These are phyloP conservation scores for Xylaria sp. DNA, from an alignment of 2,329 filamentous ascomycete species.

Conservation along the genomic window DNA sequence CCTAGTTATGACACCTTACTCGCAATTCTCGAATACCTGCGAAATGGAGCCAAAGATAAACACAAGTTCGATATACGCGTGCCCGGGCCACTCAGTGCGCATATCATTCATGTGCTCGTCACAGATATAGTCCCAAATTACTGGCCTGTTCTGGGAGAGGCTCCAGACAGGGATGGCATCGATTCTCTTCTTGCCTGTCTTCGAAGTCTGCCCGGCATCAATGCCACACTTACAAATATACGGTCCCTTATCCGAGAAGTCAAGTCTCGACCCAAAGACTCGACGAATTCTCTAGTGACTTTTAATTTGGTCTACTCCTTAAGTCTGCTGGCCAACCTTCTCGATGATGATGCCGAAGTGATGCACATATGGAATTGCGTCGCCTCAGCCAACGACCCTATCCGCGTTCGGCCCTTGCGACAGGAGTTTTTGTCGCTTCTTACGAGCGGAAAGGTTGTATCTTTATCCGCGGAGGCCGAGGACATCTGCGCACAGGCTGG, in stretches of 20 bases:
- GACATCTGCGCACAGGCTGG: constrained; percentile 56
- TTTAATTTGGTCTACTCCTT: constrained; percentile 59
- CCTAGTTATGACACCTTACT: constrained; percentile 69
- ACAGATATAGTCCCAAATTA: constrained; percentile 82
- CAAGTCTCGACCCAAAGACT: constrained; percentile 53
- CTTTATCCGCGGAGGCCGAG: constrained; percentile 66
- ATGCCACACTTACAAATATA: constrained; percentile 78
- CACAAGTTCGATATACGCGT: constrained; percentile 65
- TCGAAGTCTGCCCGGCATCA: constrained; percentile 79
- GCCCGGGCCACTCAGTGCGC: constrained; percentile 75
- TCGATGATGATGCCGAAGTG: constrained; percentile 52
- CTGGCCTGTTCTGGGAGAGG: constrained; percentile 73
- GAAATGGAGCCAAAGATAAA: constrained; percentile 44
- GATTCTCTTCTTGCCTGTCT: constrained; percentile 72
- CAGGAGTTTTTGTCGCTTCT: constrained; percentile 61
- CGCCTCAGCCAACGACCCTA: constrained; percentile 29
- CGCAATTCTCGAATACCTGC: constrained; percentile 64
- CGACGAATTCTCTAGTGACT: constrained; percentile 55
- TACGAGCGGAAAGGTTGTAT: constrained; percentile 62
- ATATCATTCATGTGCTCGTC: constrained; percentile 80
- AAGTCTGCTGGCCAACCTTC: constrained; percentile 57
- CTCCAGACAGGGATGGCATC: constrained; percentile 54
- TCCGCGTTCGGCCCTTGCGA: constrained; percentile 51
- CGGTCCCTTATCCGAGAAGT: constrained; percentile 68
- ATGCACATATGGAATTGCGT: constrained; percentile 44